Conservation (phyloP, 73 alveolate species). For the Durusdinium trenchii region DNA sequence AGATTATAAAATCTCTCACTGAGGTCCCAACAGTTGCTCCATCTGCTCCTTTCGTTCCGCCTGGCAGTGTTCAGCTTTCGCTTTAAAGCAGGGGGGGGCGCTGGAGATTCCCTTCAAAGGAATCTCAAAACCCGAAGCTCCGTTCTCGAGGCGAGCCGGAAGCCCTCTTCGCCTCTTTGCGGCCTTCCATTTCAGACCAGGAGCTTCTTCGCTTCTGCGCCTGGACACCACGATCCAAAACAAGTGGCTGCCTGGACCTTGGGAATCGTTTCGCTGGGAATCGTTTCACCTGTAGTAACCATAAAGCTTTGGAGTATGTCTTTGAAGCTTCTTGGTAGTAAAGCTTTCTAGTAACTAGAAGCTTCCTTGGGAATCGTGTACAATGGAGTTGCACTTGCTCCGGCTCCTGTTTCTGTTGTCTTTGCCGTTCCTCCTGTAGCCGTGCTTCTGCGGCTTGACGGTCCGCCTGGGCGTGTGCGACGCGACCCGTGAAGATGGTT, state of each 20-base stretch:
- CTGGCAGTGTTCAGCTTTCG: not conserved
- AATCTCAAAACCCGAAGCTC: not conserved
- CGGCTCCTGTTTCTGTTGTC: constrained; percentile 22
- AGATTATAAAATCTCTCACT: not conserved
- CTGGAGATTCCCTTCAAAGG: not conserved
- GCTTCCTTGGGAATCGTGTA: no score
- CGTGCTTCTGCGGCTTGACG: constrained; percentile 6
- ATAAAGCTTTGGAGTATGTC: no score
- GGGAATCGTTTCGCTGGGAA: no score
- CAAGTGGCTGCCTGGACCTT: no score
- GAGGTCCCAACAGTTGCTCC: constrained; percentile 20
- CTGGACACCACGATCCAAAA: no score
- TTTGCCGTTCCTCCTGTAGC: constrained; percentile 53
- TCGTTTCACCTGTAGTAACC: no score
- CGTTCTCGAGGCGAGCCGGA: not conserved
- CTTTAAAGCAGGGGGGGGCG: not conserved
- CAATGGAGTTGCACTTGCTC: no score
- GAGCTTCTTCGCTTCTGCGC: constrained; percentile 35
- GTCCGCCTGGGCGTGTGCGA: not conserved
- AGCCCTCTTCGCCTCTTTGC: constrained; percentile 20
- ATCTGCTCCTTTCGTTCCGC: constrained; percentile 47
- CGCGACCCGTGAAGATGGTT: no score
- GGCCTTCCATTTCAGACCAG: constrained; percentile 1
- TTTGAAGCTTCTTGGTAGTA: no score
- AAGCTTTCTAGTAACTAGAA: no score